Evolutionary conservation across 106 monocot species (phyloP), one percentile per base, ranked within the genome.

Genomic region (Posidonia australis): DNA sequence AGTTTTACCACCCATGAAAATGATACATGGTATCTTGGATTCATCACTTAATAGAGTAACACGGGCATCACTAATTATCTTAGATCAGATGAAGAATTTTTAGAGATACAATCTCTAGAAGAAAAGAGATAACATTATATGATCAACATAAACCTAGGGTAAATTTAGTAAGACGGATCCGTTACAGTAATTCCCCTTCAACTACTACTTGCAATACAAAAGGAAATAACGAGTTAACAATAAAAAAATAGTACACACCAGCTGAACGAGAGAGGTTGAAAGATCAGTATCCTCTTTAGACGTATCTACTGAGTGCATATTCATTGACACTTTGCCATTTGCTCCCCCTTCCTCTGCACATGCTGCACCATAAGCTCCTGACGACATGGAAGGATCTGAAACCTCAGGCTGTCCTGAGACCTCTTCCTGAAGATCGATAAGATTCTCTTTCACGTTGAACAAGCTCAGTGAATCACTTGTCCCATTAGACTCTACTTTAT

Each of bases 401-500:
- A 61, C 43, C 36, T 42, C 41, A 20, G 61, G 10, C n/a, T 10
- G 36, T 41, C 28, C 26, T 29, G 12, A 41, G 36, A 43, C 61
- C 18, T 30, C 61, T 61, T 20, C 43, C 12, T 61, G n/a, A 61
- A 43, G 18, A 61, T 61, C 61, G 41, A 44, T 12, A 41, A 20
- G 61, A 12, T 20, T 61, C 21, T 42, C 41, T 41, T 61, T 36
- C n/a, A 22, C 61, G n/a, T 42, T 28, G 6, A 42, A 58, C 16
- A 58, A 6, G 16, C 27, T 58, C 17, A 17, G 23, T 5, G 28
- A 58, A 29, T 16, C 13, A 58, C 26, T 58, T 26, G 11, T 22
- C 4, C 20, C 42, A 19, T 61, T 21, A 42, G 36, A 42, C 30
- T 19, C 61, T n/a, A 61, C 43, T 41, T 61, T 36, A 61, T 5